Evolutionary conservation across 331 rosid genomes (phyloP).

Genomic region (Prunus yedoensis): DNA sequence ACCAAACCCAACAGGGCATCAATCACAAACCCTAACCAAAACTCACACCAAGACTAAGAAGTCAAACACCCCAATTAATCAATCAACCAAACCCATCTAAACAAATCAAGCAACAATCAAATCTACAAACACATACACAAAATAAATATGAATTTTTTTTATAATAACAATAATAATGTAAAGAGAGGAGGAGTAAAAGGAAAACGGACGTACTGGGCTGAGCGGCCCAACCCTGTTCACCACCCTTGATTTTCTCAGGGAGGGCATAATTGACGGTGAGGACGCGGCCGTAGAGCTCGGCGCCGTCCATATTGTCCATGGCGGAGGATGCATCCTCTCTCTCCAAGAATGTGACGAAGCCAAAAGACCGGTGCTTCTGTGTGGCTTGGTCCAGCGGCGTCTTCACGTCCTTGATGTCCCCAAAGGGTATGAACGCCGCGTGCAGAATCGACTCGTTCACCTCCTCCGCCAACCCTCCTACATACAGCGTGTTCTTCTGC

Average conservation of each 20-base stretch:
- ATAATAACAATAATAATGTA: not conserved
- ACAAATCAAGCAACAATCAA: not conserved
- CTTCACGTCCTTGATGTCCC: slow-evolving; percentile 90
- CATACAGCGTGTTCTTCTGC: slow-evolving; percentile 90
- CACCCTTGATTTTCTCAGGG: slow-evolving; percentile 90
- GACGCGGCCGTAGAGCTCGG: slow-evolving; percentile 94
- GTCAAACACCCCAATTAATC: not conserved
- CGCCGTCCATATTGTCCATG: slow-evolving; percentile 98
- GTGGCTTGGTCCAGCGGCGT: slow-evolving; percentile 96
- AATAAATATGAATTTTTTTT: too few relatives aligned
- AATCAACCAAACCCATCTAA: not conserved
- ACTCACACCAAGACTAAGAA: not conserved
- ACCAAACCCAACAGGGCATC: not conserved
- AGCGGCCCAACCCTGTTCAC: slow-evolving; percentile 98
- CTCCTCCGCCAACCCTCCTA: slow-evolving; percentile 92
- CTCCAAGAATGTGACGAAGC: slow-evolving; percentile 89
- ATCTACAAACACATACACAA: not conserved
- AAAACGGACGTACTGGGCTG: slow-evolving; percentile 62
- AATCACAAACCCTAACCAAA: not conserved
- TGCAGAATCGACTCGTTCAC: slow-evolving; percentile 84
- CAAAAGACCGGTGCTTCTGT: slow-evolving; percentile 96
- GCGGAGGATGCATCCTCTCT: slow-evolving; percentile 93
- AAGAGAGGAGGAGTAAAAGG: not conserved
- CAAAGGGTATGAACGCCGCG: slow-evolving; percentile 88
- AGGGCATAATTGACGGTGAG: slow-evolving; percentile 95